phyloP scores from a whole-genome alignment of 1,284 basidiomycete genomes.

The Marasmius fiardii region DNA sequence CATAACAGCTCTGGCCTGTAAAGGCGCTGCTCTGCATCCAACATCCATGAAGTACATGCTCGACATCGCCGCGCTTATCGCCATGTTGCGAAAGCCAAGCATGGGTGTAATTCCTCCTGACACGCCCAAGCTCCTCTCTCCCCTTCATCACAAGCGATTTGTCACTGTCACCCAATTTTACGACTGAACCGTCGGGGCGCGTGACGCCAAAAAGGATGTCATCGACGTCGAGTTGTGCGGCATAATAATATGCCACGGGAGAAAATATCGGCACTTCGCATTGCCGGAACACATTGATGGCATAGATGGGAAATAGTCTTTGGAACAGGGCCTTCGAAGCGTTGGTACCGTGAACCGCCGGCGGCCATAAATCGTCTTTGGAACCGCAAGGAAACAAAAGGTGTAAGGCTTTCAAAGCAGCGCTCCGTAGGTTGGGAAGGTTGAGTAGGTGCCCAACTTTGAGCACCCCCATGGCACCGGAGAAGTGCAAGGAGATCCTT shows the following conservation, averaged over 20 bases:
- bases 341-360: slow-evolving; percentile 16
- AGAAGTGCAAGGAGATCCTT: slow-evolving; percentile 13
- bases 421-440: slow-evolving; percentile 9
- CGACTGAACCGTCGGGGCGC: slow-evolving; percentile 10
- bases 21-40: background rate
- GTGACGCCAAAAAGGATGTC: slow-evolving; percentile 19
- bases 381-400: background rate
- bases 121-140: slow-evolving; percentile 15
- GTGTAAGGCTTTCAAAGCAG: slow-evolving; percentile 11
- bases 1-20: background rate
- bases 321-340: slow-evolving; percentile 12
- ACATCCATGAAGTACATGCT: background rate
- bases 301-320: slow-evolving; percentile 17
- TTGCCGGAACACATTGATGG: slow-evolving; percentile 16
- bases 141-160: slow-evolving; percentile 15
- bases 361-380: background rate
- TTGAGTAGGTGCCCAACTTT: slow-evolving; percentile 13
- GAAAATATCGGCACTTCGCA: slow-evolving; percentile 15
- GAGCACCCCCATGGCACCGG: slow-evolving; percentile 15
- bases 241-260: slow-evolving; percentile 23
- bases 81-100: slow-evolving; percentile 14
- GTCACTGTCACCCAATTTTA: slow-evolving; percentile 8
- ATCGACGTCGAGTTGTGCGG: slow-evolving; percentile 18
- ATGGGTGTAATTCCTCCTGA: slow-evolving; percentile 15
- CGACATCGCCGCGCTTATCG: background rate